Percentiles rank a stretch among this genome's conserved stretches.
phyloP scores from a whole-genome alignment of 2,329 filamentous ascomycete species.

The Aspergillus sclerotialis region DNA sequence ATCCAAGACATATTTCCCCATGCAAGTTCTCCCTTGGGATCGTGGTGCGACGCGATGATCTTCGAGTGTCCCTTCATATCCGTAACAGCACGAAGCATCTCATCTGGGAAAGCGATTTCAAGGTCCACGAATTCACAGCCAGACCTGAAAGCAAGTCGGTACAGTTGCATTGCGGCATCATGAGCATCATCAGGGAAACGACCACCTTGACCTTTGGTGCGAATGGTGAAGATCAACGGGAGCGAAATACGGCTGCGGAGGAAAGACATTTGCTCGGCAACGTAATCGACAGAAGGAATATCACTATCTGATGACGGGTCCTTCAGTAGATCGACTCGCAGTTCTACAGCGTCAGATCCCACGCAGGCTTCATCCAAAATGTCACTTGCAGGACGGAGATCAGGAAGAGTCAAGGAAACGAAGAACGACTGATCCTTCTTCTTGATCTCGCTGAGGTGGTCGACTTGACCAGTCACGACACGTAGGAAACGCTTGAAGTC shows the following conservation, averaged over 20 bases:
- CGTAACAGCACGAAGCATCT: conserved; percentile 63
- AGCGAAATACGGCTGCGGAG: conserved; percentile 65
- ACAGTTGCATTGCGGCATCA: conserved; percentile 66
- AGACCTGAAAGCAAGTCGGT: conserved; percentile 69
- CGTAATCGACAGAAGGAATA: conserved; percentile 63
- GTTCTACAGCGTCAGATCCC: conserved; percentile 85
- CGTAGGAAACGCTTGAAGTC: conserved; percentile 70
- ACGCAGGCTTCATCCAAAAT: conserved; percentile 67
- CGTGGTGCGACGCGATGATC: conserved; percentile 94
- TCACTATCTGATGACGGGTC: conserved; percentile 56
- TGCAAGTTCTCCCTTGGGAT: conserved; percentile 68
- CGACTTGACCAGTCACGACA: conserved; percentile 57
- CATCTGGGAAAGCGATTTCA: conserved; percentile 76
- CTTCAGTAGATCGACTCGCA: conserved; percentile 83
- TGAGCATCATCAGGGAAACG: conserved; percentile 72
- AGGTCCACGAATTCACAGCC: conserved; percentile 90
- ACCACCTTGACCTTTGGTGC: conserved; percentile 79
- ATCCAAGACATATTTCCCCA: conserved; percentile 96
- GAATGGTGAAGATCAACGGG: conserved; percentile 87
- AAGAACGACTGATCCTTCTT: conserved; percentile 77
- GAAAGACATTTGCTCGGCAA: conserved; percentile 73
- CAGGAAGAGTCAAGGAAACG: conserved; percentile 78
- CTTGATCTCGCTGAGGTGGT: conserved; percentile 50
- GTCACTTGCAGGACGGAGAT: conserved; percentile 57
- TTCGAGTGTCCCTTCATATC: conserved; percentile 65